A percentile compares a stretch with the other conserved stretches of the same genome.
Evolutionary conservation across 352 stramenopile species (phyloP).

Genomic region (Globisporangium paroecandrum): DNA sequence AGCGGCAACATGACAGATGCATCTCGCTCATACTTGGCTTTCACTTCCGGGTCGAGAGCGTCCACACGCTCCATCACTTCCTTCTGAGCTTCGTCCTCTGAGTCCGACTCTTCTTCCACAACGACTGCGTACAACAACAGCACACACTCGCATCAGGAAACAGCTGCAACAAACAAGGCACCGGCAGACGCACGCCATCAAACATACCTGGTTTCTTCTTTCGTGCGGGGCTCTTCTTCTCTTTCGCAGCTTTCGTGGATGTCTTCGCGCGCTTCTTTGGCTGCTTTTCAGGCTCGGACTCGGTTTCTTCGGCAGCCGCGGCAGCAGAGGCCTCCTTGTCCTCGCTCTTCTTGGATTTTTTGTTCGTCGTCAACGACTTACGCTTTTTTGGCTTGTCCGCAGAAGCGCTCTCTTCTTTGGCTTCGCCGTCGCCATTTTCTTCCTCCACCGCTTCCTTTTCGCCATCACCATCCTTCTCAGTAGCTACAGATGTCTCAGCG

Average conservation of each 20-base stretch:
- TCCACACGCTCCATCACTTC: constrained; percentile 40
- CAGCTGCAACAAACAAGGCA: background rate
- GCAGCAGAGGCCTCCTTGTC: background rate
- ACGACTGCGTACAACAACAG: constrained; percentile 4
- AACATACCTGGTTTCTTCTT: constrained; percentile 40
- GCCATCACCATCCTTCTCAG: background rate
- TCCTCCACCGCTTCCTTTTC: background rate
- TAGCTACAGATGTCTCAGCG: background rate
- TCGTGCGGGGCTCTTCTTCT: constrained; percentile 33
- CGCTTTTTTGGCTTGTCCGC: constrained; percentile 14
- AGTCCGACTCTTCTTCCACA: constrained; percentile 31
- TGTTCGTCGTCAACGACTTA: constrained; percentile 13
- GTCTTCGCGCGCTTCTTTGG: constrained; percentile 43
- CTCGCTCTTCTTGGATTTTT: constrained; percentile 17
- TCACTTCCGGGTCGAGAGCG: constrained; percentile 54
- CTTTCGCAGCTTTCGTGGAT: constrained; percentile 7
- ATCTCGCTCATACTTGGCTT: constrained; percentile 32
- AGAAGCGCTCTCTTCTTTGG: constrained; percentile 1
- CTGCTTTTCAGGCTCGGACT: constrained; percentile 47
- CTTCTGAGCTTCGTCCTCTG: constrained; percentile 34
- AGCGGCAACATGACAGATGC: background rate
- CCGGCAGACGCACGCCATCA: background rate
- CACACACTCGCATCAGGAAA: background rate
- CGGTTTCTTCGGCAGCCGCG: constrained; percentile 31
- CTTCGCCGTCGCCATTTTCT: background rate